Evolutionary conservation across 768 basidiomycete species (phyloP), one percentile per base, ranked within the genome.

Genomic region (Imleria badia): DNA sequence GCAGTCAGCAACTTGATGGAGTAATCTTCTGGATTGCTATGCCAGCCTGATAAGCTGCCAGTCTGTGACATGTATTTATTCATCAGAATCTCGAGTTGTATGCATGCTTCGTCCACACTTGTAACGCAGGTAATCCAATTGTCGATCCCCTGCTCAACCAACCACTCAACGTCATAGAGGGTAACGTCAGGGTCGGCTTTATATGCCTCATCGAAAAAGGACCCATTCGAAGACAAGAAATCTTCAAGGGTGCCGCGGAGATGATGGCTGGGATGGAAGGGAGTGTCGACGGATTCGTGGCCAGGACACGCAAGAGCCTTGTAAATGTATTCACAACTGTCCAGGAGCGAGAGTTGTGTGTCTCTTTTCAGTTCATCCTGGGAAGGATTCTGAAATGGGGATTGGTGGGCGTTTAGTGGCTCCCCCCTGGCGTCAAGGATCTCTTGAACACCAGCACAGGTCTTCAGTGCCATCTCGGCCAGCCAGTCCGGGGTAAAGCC

Each of bases 1-100:
- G 41, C 20, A 0, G 64, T 65, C 44, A 82, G 61, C 30, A 81
- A 51, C 68, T 78, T 74, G 5, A 74, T 52, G 0, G 78, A 78
- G 2, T 58, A 36, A 40, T 67, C 56, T 51, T 79, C 77, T 15
- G 75, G 69, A 26, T 26, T 26, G 26, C 6, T 26, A 4, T 26
- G 26, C 26, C 26, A 26, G 3, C 26, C 6, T 6, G 26, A 26
- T n/a, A 6, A 26, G 26, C 26, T 26, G n/a, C n/a, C n/a, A n/a
- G 6, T 26, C 26, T 26, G n/a, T n/a, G n/a, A 4, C 26, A 26
- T 4, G 26, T 77, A 73, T 9, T 56, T 35, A 3, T 44, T 34
- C 26, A 17, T 66, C 41, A 65, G 68, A 2, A 61, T 35, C 48
- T 60, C 55, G 13, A 64, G 51, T 20, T 55, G 50, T 11, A 20